Conservation (phyloP, 169 alveolate species). For the Ichthyophthirius multifiliis region DNA sequence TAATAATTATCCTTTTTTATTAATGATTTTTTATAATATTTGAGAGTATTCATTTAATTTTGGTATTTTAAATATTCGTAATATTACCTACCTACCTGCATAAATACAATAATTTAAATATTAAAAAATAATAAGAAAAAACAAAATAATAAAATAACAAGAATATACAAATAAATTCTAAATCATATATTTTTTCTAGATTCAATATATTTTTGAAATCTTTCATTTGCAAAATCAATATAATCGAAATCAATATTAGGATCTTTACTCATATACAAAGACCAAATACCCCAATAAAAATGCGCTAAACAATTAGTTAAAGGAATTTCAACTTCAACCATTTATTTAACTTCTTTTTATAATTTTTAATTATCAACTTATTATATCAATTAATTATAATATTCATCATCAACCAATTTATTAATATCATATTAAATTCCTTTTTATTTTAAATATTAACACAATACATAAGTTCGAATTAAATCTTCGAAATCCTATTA, state of each 20-base stretch:
- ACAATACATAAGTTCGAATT: not conserved
- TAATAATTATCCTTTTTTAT: no score
- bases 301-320: constrained; percentile 43
- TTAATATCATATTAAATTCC: not conserved
- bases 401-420: constrained; percentile 19
- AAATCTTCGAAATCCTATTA: constrained; percentile 25
- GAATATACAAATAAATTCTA: no score
- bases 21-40: no score
- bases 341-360: constrained; percentile 24
- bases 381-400: constrained; percentile 1
- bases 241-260: constrained; percentile 48
- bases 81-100: no score
- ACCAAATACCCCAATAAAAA: constrained; percentile 57
- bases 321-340: constrained; percentile 35
- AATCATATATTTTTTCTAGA: constrained; percentile 28
- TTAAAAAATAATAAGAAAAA: no score
- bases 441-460: not conserved
- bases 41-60: no score
- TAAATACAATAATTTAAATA: no score
- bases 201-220: constrained; percentile 44
- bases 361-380: not conserved
- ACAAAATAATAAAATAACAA: no score
- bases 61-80: no score
- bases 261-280: constrained; percentile 41
- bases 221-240: constrained; percentile 35